phyloP scores from a whole-genome alignment of 1,284 basidiomycete species.

The Anthracocystis walkeri region DNA sequence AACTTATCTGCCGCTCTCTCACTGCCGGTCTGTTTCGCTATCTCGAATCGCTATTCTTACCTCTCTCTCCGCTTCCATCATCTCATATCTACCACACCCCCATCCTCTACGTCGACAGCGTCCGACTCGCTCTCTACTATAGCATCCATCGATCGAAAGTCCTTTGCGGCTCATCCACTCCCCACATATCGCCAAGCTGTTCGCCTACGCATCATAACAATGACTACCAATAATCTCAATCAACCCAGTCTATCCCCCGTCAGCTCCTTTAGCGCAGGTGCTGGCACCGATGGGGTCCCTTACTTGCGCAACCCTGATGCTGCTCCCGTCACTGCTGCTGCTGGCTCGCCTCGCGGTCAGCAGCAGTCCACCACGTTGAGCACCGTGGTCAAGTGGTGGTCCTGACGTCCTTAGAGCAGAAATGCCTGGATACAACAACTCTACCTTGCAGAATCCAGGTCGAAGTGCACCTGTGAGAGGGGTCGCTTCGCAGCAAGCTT shows the following conservation, averaged over 20 bases:
- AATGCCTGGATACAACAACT: slow-evolving; percentile 55
- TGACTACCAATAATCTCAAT: slow-evolving; percentile 50
- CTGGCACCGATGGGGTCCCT: slow-evolving; percentile 53
- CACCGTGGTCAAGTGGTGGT: slow-evolving; percentile 61
- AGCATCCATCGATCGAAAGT: background rate
- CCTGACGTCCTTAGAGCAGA: slow-evolving; percentile 59
- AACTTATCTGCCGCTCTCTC: background rate
- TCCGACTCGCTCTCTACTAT: background rate
- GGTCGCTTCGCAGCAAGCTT: slow-evolving; percentile 55
- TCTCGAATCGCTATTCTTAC: slow-evolving; percentile 1
- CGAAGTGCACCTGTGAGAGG: slow-evolving; percentile 64
- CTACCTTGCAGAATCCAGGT: slow-evolving; percentile 51
- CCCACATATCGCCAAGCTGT: slow-evolving; percentile 47
- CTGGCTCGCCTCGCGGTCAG: slow-evolving; percentile 40
- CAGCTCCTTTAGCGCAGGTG: slow-evolving; percentile 45
- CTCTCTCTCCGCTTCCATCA: slow-evolving; percentile 5
- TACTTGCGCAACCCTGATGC: slow-evolving; percentile 28
- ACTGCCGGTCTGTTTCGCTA: background rate
- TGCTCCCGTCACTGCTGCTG: slow-evolving; percentile 22
- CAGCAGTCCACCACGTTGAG: slow-evolving; percentile 56
- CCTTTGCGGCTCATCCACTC: background rate
- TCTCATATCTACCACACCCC: background rate
- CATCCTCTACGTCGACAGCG: background rate
- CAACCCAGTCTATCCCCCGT: slow-evolving; percentile 54
- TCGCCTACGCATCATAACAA: slow-evolving; percentile 38